These are phyloP conservation scores for Auriscalpium vulgare DNA, from an alignment of 768 basidiomycete genomes.

Conservation along the genomic window DNA sequence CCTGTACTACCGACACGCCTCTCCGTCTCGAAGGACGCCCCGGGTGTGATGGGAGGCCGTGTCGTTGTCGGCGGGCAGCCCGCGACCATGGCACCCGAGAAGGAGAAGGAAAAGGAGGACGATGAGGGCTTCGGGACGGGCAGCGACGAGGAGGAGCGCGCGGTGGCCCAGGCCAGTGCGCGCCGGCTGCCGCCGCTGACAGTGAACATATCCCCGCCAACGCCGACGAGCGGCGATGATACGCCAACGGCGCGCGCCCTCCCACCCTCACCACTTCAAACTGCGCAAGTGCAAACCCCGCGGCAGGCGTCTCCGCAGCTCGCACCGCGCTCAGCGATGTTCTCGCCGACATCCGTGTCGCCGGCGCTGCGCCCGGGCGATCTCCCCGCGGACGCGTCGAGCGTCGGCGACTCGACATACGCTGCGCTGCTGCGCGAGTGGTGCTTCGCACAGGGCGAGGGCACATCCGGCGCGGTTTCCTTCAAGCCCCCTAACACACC, in stretches of 20 bases:
- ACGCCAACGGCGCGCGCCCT: not conserved
- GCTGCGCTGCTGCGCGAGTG: slow-evolving; percentile 14
- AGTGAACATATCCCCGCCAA: slow-evolving; percentile 4
- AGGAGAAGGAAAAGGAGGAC: slow-evolving; percentile 4
- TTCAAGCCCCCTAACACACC: not conserved
- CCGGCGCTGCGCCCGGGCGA: not conserved
- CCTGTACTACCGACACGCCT: not conserved
- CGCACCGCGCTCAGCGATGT: not conserved
- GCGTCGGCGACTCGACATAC: slow-evolving; percentile 7
- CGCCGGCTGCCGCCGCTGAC: slow-evolving; percentile 8
- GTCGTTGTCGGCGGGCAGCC: slow-evolving; percentile 5
- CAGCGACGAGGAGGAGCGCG: slow-evolving; percentile 6
- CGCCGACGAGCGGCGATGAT: not conserved
- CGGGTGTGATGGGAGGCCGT: not conserved
- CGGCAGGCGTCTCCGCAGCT: not conserved
- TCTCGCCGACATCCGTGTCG: not conserved
- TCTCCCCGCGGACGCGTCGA: not conserved
- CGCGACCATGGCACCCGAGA: not conserved
- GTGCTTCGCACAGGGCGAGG: slow-evolving; percentile 14
- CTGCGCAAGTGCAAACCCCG: slow-evolving; percentile 6
- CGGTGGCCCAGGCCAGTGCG: not conserved
- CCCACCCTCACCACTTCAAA: slow-evolving; percentile 8
- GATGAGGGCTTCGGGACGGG: slow-evolving; percentile 16
- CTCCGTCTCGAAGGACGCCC: not conserved
- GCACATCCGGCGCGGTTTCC: not conserved